Conservation (phyloP, 768 basidiomycete species). For the Dendrothele bispora region DNA sequence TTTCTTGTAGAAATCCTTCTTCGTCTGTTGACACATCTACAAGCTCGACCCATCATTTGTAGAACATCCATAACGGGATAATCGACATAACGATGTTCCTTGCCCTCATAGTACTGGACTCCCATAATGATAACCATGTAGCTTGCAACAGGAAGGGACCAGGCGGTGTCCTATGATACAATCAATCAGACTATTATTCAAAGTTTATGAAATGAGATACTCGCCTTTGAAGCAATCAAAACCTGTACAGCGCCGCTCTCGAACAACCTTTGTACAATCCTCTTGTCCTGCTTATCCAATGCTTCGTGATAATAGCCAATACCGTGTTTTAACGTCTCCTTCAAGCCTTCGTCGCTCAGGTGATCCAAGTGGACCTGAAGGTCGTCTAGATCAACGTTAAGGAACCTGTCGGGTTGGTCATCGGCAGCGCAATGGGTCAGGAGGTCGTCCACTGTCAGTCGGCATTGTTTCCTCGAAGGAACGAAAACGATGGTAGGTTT, state of each 20-base stretch:
- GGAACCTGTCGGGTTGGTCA: constrained; percentile 79
- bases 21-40: constrained; percentile 96
- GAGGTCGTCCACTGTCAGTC: constrained; percentile 88
- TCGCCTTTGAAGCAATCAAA: constrained; percentile 85
- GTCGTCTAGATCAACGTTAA: constrained; percentile 83
- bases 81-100: constrained; percentile 97
- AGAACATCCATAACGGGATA: constrained; percentile 98
- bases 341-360: constrained; percentile 70
- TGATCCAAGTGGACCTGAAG: constrained; percentile 89
- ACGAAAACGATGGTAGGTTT: constrained; percentile 94
- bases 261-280: constrained; percentile 90
- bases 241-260: constrained; percentile 94
- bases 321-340: constrained; percentile 82
- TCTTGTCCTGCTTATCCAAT: constrained; percentile 87
- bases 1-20: constrained; percentile 99
- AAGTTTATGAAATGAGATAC: neutral
- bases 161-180: constrained; percentile 93
- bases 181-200: too few relatives aligned
- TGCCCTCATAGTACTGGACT: constrained; percentile 95
- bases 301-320: constrained; percentile 97
- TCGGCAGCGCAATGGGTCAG: constrained; percentile 88
- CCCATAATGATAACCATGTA: constrained; percentile 99
- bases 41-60: constrained; percentile 99
- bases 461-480: constrained; percentile 88
- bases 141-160: constrained; percentile 90